phyloP scores from a whole-genome alignment of 768 basidiomycete species.

The Kwoniella mangroviensis region DNA sequence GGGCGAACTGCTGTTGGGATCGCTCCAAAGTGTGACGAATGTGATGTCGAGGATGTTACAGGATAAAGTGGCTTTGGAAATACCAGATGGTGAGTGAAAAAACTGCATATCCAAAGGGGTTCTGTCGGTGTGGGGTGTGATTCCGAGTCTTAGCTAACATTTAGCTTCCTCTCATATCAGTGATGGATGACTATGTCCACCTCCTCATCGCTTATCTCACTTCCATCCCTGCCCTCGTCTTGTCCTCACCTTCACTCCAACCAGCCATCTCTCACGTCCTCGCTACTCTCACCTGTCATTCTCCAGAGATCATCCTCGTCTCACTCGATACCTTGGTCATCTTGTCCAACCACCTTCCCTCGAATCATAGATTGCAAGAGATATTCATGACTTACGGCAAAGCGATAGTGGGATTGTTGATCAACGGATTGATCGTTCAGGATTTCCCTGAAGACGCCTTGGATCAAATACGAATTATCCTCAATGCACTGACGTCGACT shows the following conservation, averaged over 20 bases:
- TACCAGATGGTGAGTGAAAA: slow-evolving; percentile 79
- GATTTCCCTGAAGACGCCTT: slow-evolving; percentile 87
- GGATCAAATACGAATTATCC: slow-evolving; percentile 73
- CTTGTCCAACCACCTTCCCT: slow-evolving; percentile 64
- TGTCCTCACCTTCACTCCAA: slow-evolving; percentile 77
- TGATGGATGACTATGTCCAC: slow-evolving; percentile 91
- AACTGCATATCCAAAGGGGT: no score
- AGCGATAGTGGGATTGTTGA: slow-evolving; percentile 69
- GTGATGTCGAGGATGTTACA: slow-evolving; percentile 73
- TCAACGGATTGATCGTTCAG: slow-evolving; percentile 74
- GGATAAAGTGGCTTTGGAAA: slow-evolving; percentile 69
- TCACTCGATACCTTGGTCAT: slow-evolving; percentile 76
- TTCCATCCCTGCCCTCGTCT: slow-evolving; percentile 73
- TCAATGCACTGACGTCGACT: slow-evolving; percentile 65
- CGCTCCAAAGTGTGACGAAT: slow-evolving; percentile 77
- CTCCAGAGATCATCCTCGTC: slow-evolving; percentile 77
- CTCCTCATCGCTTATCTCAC: slow-evolving; percentile 73
- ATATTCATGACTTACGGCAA: slow-evolving; percentile 64
- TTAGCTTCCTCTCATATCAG: slow-evolving; percentile 59
- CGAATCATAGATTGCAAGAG: slow-evolving; percentile 60
- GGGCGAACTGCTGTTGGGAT: slow-evolving; percentile 65
- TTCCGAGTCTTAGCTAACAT: background rate
- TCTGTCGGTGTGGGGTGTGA: no score
- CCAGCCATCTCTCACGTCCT: slow-evolving; percentile 75
- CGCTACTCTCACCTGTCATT: slow-evolving; percentile 78